phyloP scores from a whole-genome alignment of 2,329 filamentous ascomycete species.

The Xylariomycetidae sp. region DNA sequence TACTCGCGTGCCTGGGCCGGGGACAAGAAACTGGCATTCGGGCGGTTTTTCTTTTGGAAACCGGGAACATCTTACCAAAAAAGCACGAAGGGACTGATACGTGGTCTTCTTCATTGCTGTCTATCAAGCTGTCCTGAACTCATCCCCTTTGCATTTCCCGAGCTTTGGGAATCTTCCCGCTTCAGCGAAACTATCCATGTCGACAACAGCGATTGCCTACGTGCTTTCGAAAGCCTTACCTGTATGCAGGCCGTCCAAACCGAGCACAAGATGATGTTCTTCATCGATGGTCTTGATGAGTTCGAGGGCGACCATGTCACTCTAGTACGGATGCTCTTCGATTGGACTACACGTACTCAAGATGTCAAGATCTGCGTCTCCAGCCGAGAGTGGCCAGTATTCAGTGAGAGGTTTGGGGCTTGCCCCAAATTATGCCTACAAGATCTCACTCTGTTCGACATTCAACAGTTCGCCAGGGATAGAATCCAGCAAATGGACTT shows the following conservation, averaged over 20 bases:
- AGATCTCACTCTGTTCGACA: slow-evolving; percentile 11
- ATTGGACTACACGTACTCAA: slow-evolving; percentile 6
- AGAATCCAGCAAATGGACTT: slow-evolving; percentile 5
- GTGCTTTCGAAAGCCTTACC: slow-evolving; percentile 6
- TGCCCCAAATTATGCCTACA: slow-evolving; percentile 12
- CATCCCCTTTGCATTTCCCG: slow-evolving; percentile 8
- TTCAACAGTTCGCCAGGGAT: slow-evolving; percentile 4
- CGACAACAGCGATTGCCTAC: slow-evolving; percentile 8
- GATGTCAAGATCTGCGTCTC: slow-evolving; percentile 14
- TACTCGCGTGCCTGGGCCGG: slow-evolving; percentile 9
- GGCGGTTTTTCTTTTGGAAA: slow-evolving; percentile 17
- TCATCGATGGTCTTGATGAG: slow-evolving; percentile 16
- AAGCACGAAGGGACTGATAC: slow-evolving; percentile 13
- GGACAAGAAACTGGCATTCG: slow-evolving; percentile 2
- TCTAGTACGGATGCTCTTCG: slow-evolving; percentile 8
- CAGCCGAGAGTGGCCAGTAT: slow-evolving; percentile 14
- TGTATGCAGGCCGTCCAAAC: not conserved
- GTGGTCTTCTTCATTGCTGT: slow-evolving; percentile 10
- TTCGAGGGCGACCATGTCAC: slow-evolving; percentile 11
- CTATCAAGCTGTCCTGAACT: slow-evolving; percentile 8
- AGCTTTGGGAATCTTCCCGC: slow-evolving; percentile 6
- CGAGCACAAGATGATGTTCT: slow-evolving; percentile 9
- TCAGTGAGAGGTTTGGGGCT: slow-evolving; percentile 6
- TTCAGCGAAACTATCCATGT: slow-evolving; percentile 1
- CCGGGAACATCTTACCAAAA: slow-evolving; percentile 13